These are phyloP conservation scores for Cryptosporidium sp. DNA, from an alignment of 169 alveolate genomes.

Conservation along the genomic window DNA sequence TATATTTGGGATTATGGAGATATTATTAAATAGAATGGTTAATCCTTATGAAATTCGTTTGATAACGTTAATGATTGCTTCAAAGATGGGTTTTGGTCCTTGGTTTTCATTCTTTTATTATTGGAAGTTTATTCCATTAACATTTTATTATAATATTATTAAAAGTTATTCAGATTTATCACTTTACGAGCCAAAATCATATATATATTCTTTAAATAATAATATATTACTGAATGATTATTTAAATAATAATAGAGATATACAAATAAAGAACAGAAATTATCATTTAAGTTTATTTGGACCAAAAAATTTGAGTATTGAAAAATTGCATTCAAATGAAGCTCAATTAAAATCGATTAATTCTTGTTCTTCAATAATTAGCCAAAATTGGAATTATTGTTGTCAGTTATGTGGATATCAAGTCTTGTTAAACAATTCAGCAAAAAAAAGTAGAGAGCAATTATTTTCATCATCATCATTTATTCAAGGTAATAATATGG, in stretches of 20 bases:
- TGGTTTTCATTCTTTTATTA: conserved; percentile 59
- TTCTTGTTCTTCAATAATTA: conserved; percentile 30
- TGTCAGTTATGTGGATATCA: conserved; percentile 52
- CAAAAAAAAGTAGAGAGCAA: background rate
- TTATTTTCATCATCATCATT: background rate
- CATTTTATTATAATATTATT: conserved; percentile 60
- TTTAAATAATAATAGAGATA: background rate
- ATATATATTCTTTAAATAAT: background rate
- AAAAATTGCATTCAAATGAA: conserved; percentile 26
- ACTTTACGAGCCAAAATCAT: conserved; percentile 15
- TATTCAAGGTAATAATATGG: background rate
- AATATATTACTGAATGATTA: background rate
- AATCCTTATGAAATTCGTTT: conserved; percentile 65
- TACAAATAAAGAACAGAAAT: background rate
- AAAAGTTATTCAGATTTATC: conserved; percentile 18
- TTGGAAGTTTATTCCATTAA: conserved; percentile 69
- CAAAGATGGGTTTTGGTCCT: conserved; percentile 73
- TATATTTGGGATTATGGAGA: conserved; percentile 25
- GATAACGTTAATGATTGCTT: conserved; percentile 25
- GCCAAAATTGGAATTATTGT: conserved; percentile 49
- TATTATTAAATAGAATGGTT: conserved; percentile 15
- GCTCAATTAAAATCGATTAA: conserved; percentile 51
- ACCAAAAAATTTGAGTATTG: conserved; percentile 35
- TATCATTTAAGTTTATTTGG: conserved; percentile 53
- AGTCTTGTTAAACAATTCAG: background rate